Percentiles rank a stretch among this genome's conserved stretches.
Evolutionary conservation across 768 basidiomycete species (phyloP).

Genomic region (Dacryopinax spathularia): DNA sequence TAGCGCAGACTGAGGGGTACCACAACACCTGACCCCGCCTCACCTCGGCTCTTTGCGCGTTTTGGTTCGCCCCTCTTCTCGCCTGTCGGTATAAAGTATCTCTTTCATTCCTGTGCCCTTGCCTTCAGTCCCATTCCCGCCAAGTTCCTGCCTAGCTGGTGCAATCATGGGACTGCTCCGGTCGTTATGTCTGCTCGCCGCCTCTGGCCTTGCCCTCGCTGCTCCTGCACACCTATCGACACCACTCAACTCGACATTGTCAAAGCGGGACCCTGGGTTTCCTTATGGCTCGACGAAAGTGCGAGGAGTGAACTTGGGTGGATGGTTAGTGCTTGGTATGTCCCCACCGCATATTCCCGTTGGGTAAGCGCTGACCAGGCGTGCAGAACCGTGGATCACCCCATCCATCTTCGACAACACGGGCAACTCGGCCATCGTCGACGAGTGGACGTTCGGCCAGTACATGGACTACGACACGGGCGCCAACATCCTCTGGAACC

Average conservation of each 20-base stretch:
- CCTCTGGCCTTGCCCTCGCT: neutral
- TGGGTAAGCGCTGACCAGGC: neutral
- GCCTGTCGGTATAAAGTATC: neutral
- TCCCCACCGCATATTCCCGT: neutral
- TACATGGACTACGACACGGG: slow-evolving; percentile 34
- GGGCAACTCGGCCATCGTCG: slow-evolving; percentile 39
- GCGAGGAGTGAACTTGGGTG: slow-evolving; percentile 13
- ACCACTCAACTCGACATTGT: neutral
- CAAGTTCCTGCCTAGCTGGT: neutral
- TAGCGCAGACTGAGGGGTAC: neutral
- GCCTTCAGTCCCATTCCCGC: neutral
- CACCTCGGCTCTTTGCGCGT: neutral
- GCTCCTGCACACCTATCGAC: neutral
- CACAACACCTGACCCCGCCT: neutral
- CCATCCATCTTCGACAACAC: slow-evolving; percentile 57
- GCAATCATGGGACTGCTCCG: neutral
- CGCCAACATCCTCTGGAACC: slow-evolving; percentile 31
- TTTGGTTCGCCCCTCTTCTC: slow-evolving; percentile 1
- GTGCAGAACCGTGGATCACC: slow-evolving; percentile 56
- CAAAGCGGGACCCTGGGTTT: slow-evolving; percentile 6
- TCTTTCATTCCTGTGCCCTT: neutral
- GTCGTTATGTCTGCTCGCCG: neutral
- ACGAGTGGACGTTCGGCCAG: slow-evolving; percentile 49
- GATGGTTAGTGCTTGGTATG: slow-evolving; percentile 8
- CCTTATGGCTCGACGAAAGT: slow-evolving; percentile 10